A percentile compares a stretch with the other conserved stretches of the same genome.
Evolutionary conservation across 2,329 filamentous ascomycete species (phyloP).

Genomic region (Basipetospora chlamydospora): DNA sequence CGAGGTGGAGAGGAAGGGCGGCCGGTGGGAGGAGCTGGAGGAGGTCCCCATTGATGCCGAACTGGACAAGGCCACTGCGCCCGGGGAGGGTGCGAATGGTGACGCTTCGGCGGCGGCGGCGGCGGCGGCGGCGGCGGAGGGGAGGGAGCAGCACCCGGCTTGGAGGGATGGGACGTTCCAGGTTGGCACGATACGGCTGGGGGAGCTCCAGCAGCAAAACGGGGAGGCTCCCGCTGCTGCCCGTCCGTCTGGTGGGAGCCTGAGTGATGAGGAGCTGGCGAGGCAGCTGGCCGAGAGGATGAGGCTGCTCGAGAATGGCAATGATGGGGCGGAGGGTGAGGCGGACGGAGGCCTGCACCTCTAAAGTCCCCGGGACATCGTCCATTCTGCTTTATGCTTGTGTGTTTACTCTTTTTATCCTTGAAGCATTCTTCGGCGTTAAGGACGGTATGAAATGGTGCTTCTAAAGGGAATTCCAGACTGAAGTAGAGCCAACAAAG

Average conservation of each 20-base stretch:
- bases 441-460: too few species aligned
- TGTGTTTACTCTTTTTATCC: too few species aligned
- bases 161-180: slow-evolving; percentile 53
- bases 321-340: slow-evolving; percentile 9
- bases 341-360: slow-evolving; percentile 42
- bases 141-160: slow-evolving; percentile 21
- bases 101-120: slow-evolving; percentile 5
- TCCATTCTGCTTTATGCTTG: too few species aligned
- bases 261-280: slow-evolving; percentile 46
- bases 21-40: slow-evolving; percentile 42
- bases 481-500: too few species aligned
- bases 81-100: slow-evolving; percentile 8
- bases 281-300: slow-evolving; percentile 40
- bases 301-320: slow-evolving; percentile 26
- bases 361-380: slow-evolving; percentile 24
- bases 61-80: slow-evolving; percentile 10
- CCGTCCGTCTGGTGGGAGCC: slow-evolving; percentile 33
- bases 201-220: slow-evolving; percentile 5
- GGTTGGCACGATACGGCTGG: slow-evolving; percentile 33
- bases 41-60: slow-evolving; percentile 23
- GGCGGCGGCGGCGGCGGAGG: slow-evolving; percentile 3
- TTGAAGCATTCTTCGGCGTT: too few species aligned
- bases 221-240: slow-evolving; percentile 6
- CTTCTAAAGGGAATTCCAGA: too few species aligned
- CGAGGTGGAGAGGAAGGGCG: slow-evolving; percentile 47